These are phyloP conservation scores for Tolypocladium pustulatum DNA, from an alignment of 2,329 filamentous ascomycete species.

Conservation along the genomic window DNA sequence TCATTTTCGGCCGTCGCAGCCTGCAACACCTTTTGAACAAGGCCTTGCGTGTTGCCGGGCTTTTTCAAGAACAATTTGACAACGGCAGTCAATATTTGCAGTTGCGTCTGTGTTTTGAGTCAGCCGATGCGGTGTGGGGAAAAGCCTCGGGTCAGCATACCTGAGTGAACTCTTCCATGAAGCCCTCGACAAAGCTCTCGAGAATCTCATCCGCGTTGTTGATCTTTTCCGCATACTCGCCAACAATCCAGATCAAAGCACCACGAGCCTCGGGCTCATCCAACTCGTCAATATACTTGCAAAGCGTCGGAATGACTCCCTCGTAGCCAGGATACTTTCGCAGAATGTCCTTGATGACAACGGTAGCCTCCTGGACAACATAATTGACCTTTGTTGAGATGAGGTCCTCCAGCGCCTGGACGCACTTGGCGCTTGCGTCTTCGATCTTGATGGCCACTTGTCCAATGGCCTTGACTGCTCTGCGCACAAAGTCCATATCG, in stretches of 20 bases:
- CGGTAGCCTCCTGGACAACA: constrained; percentile 93
- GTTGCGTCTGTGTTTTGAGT: constrained; percentile 58
- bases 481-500: constrained; percentile 96
- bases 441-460: constrained; percentile 99
- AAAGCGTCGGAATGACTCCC: constrained; percentile 92
- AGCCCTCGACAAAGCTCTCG: constrained; percentile 81
- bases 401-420: constrained; percentile 83
- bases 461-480: constrained; percentile 90
- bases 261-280: constrained; percentile 89
- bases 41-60: constrained; percentile 77
- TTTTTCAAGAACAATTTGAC: constrained; percentile 98
- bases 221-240: constrained; percentile 98
- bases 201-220: constrained; percentile 96
- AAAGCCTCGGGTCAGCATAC: constrained; percentile 30
- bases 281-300: constrained; percentile 91
- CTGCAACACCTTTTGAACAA: constrained; percentile 93
- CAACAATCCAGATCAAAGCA: constrained; percentile 95
- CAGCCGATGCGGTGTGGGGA: not conserved
- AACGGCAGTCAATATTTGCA: constrained; percentile 93
- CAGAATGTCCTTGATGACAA: constrained; percentile 99
- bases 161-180: constrained; percentile 94
- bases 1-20: constrained; percentile 89
- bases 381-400: constrained; percentile 99
- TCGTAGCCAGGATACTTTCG: constrained; percentile 96
- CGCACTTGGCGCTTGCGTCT: constrained; percentile 85